Conservation (phyloP, 106 monocot genomes). For the Dendrobium catenatum region DNA sequence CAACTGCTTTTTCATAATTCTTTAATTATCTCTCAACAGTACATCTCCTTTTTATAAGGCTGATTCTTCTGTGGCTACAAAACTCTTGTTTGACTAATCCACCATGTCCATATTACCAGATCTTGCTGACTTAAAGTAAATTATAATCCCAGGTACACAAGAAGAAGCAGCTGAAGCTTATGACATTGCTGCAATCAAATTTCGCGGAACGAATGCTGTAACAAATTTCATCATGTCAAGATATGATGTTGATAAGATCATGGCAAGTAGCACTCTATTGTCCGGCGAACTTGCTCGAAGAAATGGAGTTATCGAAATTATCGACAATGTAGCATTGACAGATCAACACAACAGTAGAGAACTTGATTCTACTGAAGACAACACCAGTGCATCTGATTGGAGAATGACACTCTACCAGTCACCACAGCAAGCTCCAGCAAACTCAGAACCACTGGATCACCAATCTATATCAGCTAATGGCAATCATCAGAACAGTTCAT, state of each 20-base stretch:
- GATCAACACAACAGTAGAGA: background rate
- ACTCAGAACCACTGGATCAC: background rate
- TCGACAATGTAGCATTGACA: background rate
- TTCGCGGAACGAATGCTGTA: slow-evolving; percentile 47
- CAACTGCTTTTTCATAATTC: background rate
- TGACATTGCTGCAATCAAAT: slow-evolving; percentile 67
- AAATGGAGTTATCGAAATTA: background rate
- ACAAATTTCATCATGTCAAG: slow-evolving; percentile 49
- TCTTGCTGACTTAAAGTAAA: background rate
- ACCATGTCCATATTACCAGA: background rate
- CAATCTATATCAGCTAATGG: background rate
- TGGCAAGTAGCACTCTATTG: slow-evolving; percentile 4
- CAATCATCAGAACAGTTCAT: background rate
- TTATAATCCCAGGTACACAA: slow-evolving; percentile 28
- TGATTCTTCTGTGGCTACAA: background rate
- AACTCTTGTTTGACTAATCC: background rate
- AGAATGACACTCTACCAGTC: background rate
- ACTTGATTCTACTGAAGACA: background rate
- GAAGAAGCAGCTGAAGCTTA: slow-evolving; percentile 73
- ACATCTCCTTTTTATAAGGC: background rate
- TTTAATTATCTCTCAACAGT: background rate
- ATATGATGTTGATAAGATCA: slow-evolving; percentile 29
- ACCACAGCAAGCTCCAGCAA: background rate
- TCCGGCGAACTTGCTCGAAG: background rate
- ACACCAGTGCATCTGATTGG: background rate